These are phyloP conservation scores for Strigomonas culicis DNA, from an alignment of 208 protist genomes.

Conservation along the genomic window DNA sequence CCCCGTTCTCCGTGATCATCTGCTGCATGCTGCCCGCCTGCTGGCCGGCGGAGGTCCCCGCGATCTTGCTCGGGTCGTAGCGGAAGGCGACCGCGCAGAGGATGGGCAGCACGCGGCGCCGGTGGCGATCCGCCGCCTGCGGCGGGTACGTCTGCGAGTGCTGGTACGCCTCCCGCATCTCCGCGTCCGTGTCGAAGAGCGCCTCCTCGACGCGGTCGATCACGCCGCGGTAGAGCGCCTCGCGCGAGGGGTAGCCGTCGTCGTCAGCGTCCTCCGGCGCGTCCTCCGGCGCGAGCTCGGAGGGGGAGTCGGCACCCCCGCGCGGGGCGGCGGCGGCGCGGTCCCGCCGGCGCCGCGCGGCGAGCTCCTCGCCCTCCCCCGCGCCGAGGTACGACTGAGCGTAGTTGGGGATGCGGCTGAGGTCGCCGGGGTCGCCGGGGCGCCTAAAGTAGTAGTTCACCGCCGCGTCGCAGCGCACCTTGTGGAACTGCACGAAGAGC, in stretches of 20 bases:
- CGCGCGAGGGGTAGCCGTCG: conserved; percentile 52
- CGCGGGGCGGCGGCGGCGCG: background rate
- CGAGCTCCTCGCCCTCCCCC: conserved; percentile 21
- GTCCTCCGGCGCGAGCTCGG: background rate
- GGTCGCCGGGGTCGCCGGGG: conserved; percentile 67
- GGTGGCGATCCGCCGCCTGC: background rate
- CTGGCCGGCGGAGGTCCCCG: background rate
- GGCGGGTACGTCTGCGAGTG: conserved; percentile 26
- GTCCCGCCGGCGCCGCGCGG: conserved; percentile 11
- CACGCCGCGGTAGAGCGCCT: conserved; percentile 70
- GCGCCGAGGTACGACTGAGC: conserved; percentile 22
- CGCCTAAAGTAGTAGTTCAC: conserved; percentile 85
- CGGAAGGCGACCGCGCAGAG: conserved; percentile 81
- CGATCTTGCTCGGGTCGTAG: conserved; percentile 34
- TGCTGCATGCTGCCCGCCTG: background rate
- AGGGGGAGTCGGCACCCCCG: background rate
- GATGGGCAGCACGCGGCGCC: conserved; percentile 53
- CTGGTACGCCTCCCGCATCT: conserved; percentile 71
- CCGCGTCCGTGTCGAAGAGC: conserved; percentile 80
- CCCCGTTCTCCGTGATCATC: conserved; percentile 45
- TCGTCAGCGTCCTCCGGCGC: background rate
- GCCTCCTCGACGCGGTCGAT: conserved; percentile 73
- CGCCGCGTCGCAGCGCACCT: conserved; percentile 68
- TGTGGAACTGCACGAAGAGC: conserved; percentile 81
- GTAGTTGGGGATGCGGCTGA: conserved; percentile 72